These are phyloP conservation scores for Diversispora epigaea DNA, from an alignment of 192 early-diverging fungal species.

Conservation along the genomic window DNA sequence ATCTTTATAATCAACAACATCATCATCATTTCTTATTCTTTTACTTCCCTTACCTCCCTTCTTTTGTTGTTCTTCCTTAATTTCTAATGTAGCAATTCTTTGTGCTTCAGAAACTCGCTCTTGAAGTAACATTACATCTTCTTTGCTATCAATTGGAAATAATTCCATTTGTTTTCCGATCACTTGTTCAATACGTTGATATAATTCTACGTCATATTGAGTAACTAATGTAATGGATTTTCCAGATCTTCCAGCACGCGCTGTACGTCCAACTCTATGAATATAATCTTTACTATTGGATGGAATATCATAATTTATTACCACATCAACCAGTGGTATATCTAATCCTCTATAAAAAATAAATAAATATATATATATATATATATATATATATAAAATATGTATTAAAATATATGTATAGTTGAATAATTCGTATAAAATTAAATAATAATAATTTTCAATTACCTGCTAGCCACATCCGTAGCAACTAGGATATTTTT, in stretches of 20 bases:
- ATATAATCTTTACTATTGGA: conserved; percentile 85
- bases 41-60: conserved; percentile 45
- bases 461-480: conserved; percentile 82
- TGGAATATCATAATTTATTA: conserved; percentile 97
- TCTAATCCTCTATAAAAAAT: conserved; percentile 75
- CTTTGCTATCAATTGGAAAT: conserved; percentile 77
- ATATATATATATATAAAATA: not conserved
- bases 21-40: conserved; percentile 31
- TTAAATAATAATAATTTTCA: not conserved
- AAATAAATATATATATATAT: not conserved
- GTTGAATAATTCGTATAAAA: not conserved
- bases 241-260: conserved; percentile 79
- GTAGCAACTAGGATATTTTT: conserved; percentile 92
- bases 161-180: conserved; percentile 83
- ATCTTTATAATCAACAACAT: conserved; percentile 11
- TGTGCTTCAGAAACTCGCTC: conserved; percentile 92
- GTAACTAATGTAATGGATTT: conserved; percentile 80
- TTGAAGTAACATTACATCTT: conserved; percentile 84
- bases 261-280: conserved; percentile 84
- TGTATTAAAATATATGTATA: no score
- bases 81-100: conserved; percentile 79
- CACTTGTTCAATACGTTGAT: conserved; percentile 91
- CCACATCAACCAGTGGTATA: conserved; percentile 93
- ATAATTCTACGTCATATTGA: conserved; percentile 93
- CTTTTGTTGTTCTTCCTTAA: conserved; percentile 71